Evolutionary conservation across 345 rosid species (phyloP), one percentile per base, ranked within the genome.

Genomic region (Pelargonium nanum): DNA sequence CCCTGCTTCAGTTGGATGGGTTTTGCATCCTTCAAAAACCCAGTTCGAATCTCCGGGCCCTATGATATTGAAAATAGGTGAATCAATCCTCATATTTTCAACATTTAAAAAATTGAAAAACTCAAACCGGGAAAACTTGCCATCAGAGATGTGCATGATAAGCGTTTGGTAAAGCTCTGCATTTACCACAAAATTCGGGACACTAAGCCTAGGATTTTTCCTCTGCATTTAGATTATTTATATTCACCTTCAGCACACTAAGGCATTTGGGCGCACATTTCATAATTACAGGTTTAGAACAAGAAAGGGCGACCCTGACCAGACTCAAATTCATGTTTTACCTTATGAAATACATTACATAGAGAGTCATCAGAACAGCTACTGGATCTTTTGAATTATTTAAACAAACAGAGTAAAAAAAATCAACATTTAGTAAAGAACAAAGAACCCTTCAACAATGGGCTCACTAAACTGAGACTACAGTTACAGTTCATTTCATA

Each of bases 31-130:
- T 81, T 74, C 58, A 82, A 67, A 68, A 86, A 89, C n/a, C 91
- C 86, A 0, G 87, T 86, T 72, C 90, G 86, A 73, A 84, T 86
- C 71, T 86, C 94, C 6, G 90, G 94, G 65, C 94, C 94, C 89
- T 86, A 66, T 19, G 32, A 72, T 24, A 74, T 65, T 22, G 53
- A 17, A 19, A 57, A 65, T 6, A 53, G 1, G 0, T 62, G 34
- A 56, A n/a, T 9, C 2, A 40, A 40, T 7, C 19, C 16, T 61
- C 5, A 26, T 26, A 26, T 26, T 20, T 12, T 32, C 59, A 9
- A 52, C 25, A 13, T 26, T 55, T 19, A 48, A 62, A 24, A 26
- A 21, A 6, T 9, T n/a, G n/a, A n/a, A 48, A 61, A 44, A 21
- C 24, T 7, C 34, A 5, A 53, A 40, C 20, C 48, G 15, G 48